Conservation (phyloP, 1,139 yeast species). For the Torulaspora globosa region DNA sequence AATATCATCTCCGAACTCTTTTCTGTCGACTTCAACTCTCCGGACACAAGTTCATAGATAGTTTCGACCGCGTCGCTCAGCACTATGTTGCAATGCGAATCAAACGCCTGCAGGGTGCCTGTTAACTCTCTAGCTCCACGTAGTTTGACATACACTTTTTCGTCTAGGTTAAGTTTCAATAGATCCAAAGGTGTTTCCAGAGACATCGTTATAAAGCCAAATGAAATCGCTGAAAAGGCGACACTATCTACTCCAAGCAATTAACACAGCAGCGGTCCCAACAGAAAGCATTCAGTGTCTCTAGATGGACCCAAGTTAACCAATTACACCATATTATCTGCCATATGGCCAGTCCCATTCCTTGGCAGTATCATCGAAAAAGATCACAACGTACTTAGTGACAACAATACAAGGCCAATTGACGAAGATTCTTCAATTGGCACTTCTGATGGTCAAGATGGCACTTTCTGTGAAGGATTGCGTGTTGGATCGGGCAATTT, state of each 20-base stretch:
- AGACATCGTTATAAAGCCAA: constrained; percentile 13
- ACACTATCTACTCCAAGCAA: not conserved
- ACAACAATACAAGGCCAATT: not conserved
- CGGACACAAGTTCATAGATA: constrained; percentile 54
- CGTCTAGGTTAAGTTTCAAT: constrained; percentile 82
- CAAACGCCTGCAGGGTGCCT: constrained; percentile 92
- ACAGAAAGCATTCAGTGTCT: not conserved
- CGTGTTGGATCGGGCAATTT: not conserved
- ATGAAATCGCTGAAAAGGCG: not conserved
- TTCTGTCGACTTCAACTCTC: constrained; percentile 43
- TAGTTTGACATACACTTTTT: constrained; percentile 78
- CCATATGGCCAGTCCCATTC: not conserved
- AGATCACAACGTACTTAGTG: constrained; percentile 2
- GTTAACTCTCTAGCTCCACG: constrained; percentile 94
- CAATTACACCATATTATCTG: not conserved
- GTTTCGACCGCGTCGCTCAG: constrained; percentile 90
- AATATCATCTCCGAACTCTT: constrained; percentile 85
- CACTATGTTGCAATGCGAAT: constrained; percentile 94
- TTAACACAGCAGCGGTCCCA: too few relatives aligned
- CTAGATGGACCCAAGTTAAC: not conserved
- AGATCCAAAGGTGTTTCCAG: constrained; percentile 76
- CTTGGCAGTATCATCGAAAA: not conserved
- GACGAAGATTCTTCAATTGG: not conserved
- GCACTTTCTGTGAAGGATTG: not conserved
- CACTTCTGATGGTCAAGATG: not conserved